phyloP scores from a whole-genome alignment of 345 rosid genomes.

The Rhodomyrtus tomentosa region DNA sequence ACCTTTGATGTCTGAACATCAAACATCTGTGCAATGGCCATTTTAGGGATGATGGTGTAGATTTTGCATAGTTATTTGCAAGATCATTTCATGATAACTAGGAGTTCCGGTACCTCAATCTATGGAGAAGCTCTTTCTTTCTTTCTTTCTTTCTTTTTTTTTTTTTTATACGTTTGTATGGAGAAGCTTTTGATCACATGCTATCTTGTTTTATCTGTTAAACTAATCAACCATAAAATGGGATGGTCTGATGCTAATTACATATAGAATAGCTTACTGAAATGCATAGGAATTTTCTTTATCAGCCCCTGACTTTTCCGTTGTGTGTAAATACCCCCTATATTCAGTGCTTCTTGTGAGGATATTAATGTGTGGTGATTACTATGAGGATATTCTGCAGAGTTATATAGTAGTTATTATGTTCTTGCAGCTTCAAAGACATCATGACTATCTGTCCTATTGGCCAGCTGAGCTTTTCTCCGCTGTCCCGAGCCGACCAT shows the following conservation, averaged over 20 bases:
- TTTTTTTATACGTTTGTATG: too few species aligned
- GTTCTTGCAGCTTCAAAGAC: constrained; percentile 38
- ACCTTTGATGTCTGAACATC: neutral
- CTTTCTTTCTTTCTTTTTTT: too few species aligned
- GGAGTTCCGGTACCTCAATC: neutral
- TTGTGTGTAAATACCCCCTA: neutral
- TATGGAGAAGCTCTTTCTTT: neutral
- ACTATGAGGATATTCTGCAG: neutral
- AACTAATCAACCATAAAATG: neutral
- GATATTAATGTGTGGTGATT: neutral
- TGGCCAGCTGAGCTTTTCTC: constrained; percentile 97
- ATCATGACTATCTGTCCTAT: constrained; percentile 42
- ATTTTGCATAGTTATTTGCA: neutral
- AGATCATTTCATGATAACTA: neutral
- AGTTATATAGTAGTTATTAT: neutral
- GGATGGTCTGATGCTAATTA: neutral
- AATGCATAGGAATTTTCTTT: neutral
- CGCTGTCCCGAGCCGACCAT: constrained; percentile 90
- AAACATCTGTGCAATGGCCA: neutral
- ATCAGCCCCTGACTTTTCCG: neutral
- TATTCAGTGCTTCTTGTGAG: neutral
- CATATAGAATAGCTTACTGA: neutral
- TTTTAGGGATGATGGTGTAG: neutral
- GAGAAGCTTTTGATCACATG: neutral
- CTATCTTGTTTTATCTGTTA: neutral